These are phyloP conservation scores for Irpex sp. DNA, from an alignment of 1,284 basidiomycete genomes.

Conservation along the genomic window DNA sequence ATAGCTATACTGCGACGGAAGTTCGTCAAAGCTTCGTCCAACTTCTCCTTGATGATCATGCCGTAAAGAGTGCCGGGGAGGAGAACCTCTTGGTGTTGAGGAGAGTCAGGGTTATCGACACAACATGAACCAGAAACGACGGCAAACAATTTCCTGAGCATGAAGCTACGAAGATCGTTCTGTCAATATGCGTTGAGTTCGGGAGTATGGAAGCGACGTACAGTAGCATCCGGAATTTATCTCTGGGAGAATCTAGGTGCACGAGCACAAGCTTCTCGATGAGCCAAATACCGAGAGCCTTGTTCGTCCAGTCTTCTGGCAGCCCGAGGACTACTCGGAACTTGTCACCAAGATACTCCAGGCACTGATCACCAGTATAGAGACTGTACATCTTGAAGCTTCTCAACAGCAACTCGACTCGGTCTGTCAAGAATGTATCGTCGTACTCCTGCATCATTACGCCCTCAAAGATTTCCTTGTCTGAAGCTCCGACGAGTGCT, in stretches of 20 bases:
- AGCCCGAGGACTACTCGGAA: constrained; percentile 91
- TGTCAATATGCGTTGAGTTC: not conserved
- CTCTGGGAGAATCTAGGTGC: constrained; percentile 85
- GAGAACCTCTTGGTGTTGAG: constrained; percentile 97
- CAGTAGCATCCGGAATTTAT: constrained; percentile 97
- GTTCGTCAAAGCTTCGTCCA: constrained; percentile 86
- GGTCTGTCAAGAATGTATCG: constrained; percentile 97
- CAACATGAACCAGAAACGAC: constrained; percentile 90
- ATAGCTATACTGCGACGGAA: constrained; percentile 71
- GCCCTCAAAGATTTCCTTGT: constrained; percentile 98
- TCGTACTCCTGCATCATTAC: constrained; percentile 96
- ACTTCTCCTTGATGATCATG: constrained; percentile 97
- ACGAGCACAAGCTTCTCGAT: constrained; percentile 88
- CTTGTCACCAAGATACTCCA: constrained; percentile 97
- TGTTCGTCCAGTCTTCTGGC: constrained; percentile 93
- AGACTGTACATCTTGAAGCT: constrained; percentile 94
- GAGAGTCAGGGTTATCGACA: constrained; percentile 97
- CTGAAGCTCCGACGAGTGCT: constrained; percentile 90
- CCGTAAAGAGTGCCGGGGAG: constrained; percentile 92
- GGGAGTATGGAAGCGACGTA: constrained; percentile 36
- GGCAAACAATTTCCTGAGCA: constrained; percentile 95
- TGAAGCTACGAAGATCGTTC: constrained; percentile 60
- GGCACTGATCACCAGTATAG: constrained; percentile 88
- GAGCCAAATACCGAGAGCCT: constrained; percentile 80
- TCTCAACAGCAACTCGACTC: constrained; percentile 95